These are phyloP conservation scores for Pythium plurisporium DNA, from an alignment of 352 stramenopile genomes.

Conservation along the genomic window DNA sequence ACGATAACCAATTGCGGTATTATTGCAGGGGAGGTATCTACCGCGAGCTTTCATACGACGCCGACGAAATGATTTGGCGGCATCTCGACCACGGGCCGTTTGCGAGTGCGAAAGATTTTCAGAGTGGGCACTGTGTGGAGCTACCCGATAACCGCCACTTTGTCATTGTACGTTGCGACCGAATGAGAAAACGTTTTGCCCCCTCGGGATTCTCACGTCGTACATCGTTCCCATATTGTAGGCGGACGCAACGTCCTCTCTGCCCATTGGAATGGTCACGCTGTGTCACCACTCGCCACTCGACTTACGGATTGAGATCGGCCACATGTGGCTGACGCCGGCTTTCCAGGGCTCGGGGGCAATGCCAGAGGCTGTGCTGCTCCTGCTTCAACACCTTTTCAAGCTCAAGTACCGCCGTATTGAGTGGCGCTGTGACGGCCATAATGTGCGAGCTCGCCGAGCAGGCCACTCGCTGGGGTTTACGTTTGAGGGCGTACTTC, in stretches of 20 bases:
- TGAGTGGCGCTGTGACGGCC: conserved; percentile 83
- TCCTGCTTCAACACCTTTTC: conserved; percentile 78
- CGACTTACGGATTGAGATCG: conserved; percentile 76
- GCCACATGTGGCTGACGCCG: conserved; percentile 74
- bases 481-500: conserved; percentile 83
- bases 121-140: conserved; percentile 29
- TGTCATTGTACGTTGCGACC: conserved; percentile 39
- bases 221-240: conserved; percentile 11
- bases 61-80: conserved; percentile 76
- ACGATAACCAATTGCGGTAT: background rate
- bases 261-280: conserved; percentile 74
- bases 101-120: conserved; percentile 29
- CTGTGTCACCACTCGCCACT: conserved; percentile 70
- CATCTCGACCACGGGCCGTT: conserved; percentile 70
- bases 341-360: conserved; percentile 60
- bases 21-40: conserved; percentile 48
- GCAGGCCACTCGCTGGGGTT: conserved; percentile 80
- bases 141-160: conserved; percentile 46
- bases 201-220: background rate
- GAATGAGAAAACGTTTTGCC: too few species aligned
- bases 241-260: conserved; percentile 38
- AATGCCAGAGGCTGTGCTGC: conserved; percentile 54
- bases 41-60: conserved; percentile 52
- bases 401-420: conserved; percentile 73
- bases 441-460: conserved; percentile 81